Evolutionary conservation across 345 rosid species (phyloP).

Genomic region (Citrus glauca): DNA sequence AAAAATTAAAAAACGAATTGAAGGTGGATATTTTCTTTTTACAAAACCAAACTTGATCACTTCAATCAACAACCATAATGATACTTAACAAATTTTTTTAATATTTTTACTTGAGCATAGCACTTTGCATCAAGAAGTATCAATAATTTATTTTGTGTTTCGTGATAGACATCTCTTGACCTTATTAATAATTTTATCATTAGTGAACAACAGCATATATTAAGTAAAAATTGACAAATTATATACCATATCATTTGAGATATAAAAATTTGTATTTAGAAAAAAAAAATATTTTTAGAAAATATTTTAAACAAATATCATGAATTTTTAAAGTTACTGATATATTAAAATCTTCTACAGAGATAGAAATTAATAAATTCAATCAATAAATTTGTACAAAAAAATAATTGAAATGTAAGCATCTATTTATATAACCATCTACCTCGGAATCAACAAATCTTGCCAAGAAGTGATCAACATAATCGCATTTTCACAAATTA

Average conservation of each 20-base stretch:
- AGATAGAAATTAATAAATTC: neutral
- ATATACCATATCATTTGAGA: too few species aligned
- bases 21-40: fast-evolving
- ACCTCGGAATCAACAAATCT: neutral
- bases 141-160: too few species aligned
- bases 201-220: too few species aligned
- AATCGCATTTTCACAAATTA: neutral
- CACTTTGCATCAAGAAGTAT: too few species aligned
- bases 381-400: neutral
- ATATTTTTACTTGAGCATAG: too few species aligned
- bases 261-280: too few species aligned
- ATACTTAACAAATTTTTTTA: too few species aligned
- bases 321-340: neutral
- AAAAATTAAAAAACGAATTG: fast-evolving
- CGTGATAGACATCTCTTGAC: too few species aligned
- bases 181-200: too few species aligned
- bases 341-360: neutral
- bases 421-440: neutral
- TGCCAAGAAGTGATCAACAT: neutral
- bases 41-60: too few species aligned
- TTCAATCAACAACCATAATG: too few species aligned
- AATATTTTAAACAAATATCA: neutral
- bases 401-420: neutral
- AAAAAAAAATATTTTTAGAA: neutral
- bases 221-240: too few species aligned